Conservation (phyloP, 1,139 yeast genomes). For the Hemisphaericaspora lyxosophila region DNA sequence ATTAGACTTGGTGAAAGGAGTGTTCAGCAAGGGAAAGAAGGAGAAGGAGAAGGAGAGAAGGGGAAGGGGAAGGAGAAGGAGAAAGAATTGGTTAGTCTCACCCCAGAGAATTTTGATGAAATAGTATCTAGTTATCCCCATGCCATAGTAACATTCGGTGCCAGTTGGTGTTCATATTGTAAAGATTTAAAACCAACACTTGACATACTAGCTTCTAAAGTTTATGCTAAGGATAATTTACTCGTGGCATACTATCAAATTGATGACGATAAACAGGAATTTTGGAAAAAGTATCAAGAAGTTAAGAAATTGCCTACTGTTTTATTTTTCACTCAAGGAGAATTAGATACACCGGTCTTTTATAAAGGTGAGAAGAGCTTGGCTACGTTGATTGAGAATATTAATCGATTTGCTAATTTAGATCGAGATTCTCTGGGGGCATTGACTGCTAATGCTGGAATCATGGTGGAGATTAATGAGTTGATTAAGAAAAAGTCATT, state of each 20-base stretch:
- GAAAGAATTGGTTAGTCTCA: conserved; percentile 23
- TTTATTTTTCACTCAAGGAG: conserved; percentile 45
- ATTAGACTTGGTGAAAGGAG: too few relatives aligned
- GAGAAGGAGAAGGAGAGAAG: conserved; percentile 9
- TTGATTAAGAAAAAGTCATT: conserved; percentile 8
- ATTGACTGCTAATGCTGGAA: conserved; percentile 55
- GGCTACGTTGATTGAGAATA: conserved; percentile 43
- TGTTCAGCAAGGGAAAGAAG: conserved; percentile 16
- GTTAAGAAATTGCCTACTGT: conserved; percentile 55
- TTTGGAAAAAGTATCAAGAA: conserved; percentile 41
- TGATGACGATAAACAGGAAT: conserved; percentile 44
- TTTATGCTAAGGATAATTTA: conserved; percentile 28
- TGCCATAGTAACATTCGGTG: conserved; percentile 38
- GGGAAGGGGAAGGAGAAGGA: conserved; percentile 10
- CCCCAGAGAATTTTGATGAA: conserved; percentile 35
- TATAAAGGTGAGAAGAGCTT: conserved; percentile 45
- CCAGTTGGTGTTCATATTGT: conserved; percentile 33
- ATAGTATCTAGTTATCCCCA: conserved; percentile 27
- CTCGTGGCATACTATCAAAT: conserved; percentile 24
- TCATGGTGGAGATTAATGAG: conserved; percentile 33
- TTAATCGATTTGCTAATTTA: conserved; percentile 55
- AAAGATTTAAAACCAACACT: conserved; percentile 28
- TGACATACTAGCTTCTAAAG: conserved; percentile 31
- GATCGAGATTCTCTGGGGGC: conserved; percentile 52
- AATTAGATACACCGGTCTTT: conserved; percentile 38